phyloP scores from a whole-genome alignment of 306 rosid species.

The Canavalia ensiformis region DNA sequence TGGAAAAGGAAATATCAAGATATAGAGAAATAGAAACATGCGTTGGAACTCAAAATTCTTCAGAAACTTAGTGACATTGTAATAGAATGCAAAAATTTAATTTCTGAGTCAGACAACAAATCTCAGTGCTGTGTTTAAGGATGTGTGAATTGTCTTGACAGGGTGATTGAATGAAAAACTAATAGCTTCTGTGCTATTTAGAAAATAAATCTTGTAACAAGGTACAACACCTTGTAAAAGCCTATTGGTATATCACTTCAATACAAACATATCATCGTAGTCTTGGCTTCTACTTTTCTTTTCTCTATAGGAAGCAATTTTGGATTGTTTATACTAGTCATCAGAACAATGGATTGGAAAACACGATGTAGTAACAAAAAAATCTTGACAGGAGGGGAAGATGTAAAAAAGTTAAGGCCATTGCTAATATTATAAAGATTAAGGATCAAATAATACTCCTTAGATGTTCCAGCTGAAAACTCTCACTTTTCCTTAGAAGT shows the following conservation, averaged over 20 bases:
- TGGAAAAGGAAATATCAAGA: slow-evolving; percentile 10
- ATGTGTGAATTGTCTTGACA: background rate
- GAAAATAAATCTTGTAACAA: background rate
- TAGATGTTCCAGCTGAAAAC: background rate
- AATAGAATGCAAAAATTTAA: slow-evolving; percentile 6
- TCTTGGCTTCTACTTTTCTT: background rate
- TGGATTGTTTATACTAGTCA: background rate
- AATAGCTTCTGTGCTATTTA: background rate
- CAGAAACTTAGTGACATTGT: background rate
- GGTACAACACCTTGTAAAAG: slow-evolving; percentile 7
- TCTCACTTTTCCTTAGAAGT: background rate
- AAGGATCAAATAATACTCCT: background rate
- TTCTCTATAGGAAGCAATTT: background rate
- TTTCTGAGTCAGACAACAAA: slow-evolving; percentile 17
- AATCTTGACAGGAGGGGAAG: background rate
- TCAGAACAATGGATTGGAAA: slow-evolving; percentile 13
- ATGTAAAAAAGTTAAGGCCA: background rate
- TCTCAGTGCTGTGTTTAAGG: too few species aligned
- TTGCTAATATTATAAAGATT: background rate
- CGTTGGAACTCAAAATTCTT: background rate
- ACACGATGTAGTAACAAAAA: background rate
- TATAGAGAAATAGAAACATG: background rate
- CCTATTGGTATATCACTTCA: background rate
- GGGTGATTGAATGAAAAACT: background rate
- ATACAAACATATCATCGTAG: background rate